Percentiles rank a stretch among this genome's conserved stretches.
These are phyloP conservation scores for Medicago arabica DNA, from an alignment of 306 rosid genomes.

Conservation along the genomic window DNA sequence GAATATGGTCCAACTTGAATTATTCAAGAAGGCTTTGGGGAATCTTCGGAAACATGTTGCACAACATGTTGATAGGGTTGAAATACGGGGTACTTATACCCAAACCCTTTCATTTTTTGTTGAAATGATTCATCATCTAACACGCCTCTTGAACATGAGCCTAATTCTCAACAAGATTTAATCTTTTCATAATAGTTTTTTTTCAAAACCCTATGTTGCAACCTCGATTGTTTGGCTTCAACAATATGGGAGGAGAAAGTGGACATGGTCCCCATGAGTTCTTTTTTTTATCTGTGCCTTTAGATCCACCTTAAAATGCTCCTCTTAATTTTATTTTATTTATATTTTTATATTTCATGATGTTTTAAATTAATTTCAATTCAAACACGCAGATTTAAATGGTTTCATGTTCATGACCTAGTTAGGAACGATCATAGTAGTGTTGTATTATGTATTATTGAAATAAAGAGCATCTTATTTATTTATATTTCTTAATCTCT, in stretches of 20 bases:
- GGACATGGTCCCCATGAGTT: not conserved
- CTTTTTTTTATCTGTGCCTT: not conserved
- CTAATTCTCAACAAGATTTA: not conserved
- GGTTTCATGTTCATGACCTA: not conserved
- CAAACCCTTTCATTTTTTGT: too few species aligned
- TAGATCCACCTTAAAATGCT: constrained; percentile 18
- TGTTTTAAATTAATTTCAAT: not conserved
- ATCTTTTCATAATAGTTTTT: too few species aligned
- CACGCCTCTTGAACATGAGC: not conserved
- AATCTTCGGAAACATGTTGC: too few species aligned
- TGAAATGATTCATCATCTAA: not conserved
- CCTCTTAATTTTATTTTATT: not conserved
- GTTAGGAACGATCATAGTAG: not conserved
- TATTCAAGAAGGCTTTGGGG: too few species aligned
- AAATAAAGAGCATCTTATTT: constrained; percentile 33
- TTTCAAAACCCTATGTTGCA: not conserved
- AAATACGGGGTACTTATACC: too few species aligned
- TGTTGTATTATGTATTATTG: not conserved
- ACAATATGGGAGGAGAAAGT: not conserved
- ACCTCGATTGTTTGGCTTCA: not conserved
- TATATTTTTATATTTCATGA: not conserved
- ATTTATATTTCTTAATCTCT: not conserved
- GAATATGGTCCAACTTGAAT: too few species aligned
- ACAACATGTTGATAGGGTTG: too few species aligned
- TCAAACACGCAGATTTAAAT: not conserved